Evolutionary conservation across 2,329 filamentous ascomycete genomes (phyloP), one percentile per base, ranked within the genome.

Genomic region (Cladophialophora immunda): DNA sequence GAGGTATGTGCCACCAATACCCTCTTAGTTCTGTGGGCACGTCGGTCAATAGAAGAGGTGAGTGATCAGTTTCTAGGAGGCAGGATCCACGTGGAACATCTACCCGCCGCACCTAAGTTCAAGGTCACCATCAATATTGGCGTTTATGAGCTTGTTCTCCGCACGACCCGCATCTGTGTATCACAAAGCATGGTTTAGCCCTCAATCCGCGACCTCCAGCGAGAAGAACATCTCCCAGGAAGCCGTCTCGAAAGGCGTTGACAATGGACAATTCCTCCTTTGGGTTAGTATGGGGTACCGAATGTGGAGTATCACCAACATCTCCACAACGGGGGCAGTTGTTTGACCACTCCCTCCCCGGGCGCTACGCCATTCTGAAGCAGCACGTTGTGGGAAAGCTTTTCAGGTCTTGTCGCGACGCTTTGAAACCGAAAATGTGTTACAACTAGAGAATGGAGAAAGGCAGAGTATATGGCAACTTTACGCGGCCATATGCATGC

Each of bases 301-400:
- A 45, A 6, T 19, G 38, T 22, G 38, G 38, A 45, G 38, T 15
- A 19, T 45, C 38, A 19, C 38, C 6, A 8, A 1, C 17, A 45
- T 2, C 38, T 8, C 38, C 38, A 45, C 38, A 22, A 45, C n/a
- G 17, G n/a, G 17, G 38, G n/a, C 38, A 34, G 38, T 45, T n/a
- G 38, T 45, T 45, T 45, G 38, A 45, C 38, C 38, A 45, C 38
- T 45, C 19, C 38, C n/a, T 45, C n/a, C 38, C 38, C 38, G 1
- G 38, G 38, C 38, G 38, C 38, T 45, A 45, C 38, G 38, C 38
- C 38, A 45, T n/a, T 45, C 17, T 45, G 38, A 45, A 19, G 38
- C 38, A 22, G 38, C 38, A 19, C 17, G 38, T 19, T 45, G 38
- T 19, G n/a, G n/a, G 17, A 45, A 5, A 5, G 9, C 9, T n/a